Conservation (phyloP, 1,139 yeast species). For the Candida buenavistaensis region DNA sequence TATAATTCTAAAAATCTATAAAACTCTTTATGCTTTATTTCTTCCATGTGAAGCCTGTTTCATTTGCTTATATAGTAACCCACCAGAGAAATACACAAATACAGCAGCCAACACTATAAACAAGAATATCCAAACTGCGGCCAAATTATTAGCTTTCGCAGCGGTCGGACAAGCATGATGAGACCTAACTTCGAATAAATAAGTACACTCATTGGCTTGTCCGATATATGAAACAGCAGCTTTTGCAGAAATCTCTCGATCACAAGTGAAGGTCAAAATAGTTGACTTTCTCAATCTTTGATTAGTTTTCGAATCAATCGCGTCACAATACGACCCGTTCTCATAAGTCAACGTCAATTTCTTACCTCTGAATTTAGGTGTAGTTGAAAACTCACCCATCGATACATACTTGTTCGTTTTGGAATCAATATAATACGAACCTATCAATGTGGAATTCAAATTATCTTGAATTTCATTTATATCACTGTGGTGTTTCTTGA, state of each 20-base stretch:
- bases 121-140: conserved; percentile 60
- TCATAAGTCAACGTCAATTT: conserved; percentile 70
- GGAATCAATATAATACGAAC: conserved; percentile 65
- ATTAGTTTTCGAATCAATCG: conserved; percentile 34
- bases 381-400: conserved; percentile 61
- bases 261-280: conserved; percentile 74
- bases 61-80: conserved; percentile 44
- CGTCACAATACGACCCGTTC: conserved; percentile 68
- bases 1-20: background rate
- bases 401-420: conserved; percentile 53
- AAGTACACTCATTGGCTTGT: conserved; percentile 72
- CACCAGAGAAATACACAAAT: conserved; percentile 57
- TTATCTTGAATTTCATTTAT: conserved; percentile 35
- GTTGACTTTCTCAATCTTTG: conserved; percentile 59
- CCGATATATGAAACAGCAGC: conserved; percentile 76
- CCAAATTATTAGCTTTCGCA: conserved; percentile 54
- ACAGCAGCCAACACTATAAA: conserved; percentile 55
- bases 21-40: conserved; percentile 4
- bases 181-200: conserved; percentile 81
- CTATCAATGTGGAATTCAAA: conserved; percentile 52
- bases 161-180: conserved; percentile 89
- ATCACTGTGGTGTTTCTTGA: conserved; percentile 36
- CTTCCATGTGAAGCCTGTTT: conserved; percentile 5
- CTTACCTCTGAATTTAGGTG: conserved; percentile 69
- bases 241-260: conserved; percentile 64